A percentile compares a stretch with the other conserved stretches of the same genome.
These are phyloP conservation scores for Scorias spongiosa DNA, from an alignment of 2,329 filamentous ascomycete genomes.

Conservation along the genomic window DNA sequence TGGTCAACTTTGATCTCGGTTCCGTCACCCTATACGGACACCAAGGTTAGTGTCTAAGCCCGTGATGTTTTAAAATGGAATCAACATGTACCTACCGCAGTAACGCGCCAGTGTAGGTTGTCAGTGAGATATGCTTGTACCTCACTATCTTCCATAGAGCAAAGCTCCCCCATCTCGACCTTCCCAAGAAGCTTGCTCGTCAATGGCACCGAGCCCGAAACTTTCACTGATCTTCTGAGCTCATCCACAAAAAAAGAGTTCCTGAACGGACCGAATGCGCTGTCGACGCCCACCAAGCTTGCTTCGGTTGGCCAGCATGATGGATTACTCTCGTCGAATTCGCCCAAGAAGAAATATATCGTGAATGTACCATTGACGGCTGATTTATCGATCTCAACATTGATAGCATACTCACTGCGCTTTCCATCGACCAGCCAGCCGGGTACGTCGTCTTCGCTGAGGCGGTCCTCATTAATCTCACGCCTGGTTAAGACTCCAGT, in stretches of 20 bases:
- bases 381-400: slow-evolving; percentile 46
- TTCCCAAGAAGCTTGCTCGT: slow-evolving; percentile 27
- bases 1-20: slow-evolving; percentile 18
- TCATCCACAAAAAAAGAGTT: background rate
- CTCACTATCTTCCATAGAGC: slow-evolving; percentile 11
- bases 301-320: slow-evolving; percentile 36
- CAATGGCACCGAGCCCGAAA: slow-evolving; percentile 30
- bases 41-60: background rate
- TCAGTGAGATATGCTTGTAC: slow-evolving; percentile 17
- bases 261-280: slow-evolving; percentile 25
- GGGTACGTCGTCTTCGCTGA: slow-evolving; percentile 14
- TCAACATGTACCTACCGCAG: slow-evolving; percentile 9
- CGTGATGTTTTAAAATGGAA: background rate
- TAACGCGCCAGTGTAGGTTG: slow-evolving; percentile 22
- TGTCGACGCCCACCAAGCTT: slow-evolving; percentile 48
- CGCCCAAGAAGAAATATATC: slow-evolving; percentile 54
- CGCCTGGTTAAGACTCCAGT: background rate
- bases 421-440: slow-evolving; percentile 21
- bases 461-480: slow-evolving; percentile 5
- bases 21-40: slow-evolving; percentile 4
- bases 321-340: slow-evolving; percentile 28
- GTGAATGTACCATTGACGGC: slow-evolving; percentile 46
- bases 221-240: slow-evolving; percentile 7
- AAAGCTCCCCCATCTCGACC: slow-evolving; percentile 19
- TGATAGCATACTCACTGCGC: slow-evolving; percentile 53